Evolutionary conservation across 2,329 filamentous ascomycete genomes (phyloP).

Genomic region (Alternaria conjuncta): DNA sequence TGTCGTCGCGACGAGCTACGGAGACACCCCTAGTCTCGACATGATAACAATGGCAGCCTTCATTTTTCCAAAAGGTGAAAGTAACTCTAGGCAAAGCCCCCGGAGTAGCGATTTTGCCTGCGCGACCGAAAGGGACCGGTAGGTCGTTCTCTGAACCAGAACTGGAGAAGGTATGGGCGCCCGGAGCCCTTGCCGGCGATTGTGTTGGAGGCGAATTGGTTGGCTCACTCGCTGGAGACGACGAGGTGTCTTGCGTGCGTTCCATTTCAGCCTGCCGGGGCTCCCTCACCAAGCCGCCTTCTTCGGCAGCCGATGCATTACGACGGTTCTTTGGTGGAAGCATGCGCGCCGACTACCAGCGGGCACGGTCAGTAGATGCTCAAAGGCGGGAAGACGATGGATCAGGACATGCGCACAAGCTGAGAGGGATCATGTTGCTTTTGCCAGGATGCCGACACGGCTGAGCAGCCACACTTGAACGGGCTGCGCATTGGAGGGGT

Average conservation of each 20-base stretch:
- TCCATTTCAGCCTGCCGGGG: background rate
- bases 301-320: background rate
- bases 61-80: background rate
- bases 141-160: background rate
- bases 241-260: background rate
- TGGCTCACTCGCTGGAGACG: background rate
- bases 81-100: rapidly evolving
- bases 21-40: background rate
- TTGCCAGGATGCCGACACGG: background rate
- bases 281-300: background rate
- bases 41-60: background rate
- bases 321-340: background rate
- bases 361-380: background rate
- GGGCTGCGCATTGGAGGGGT: background rate
- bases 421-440: background rate
- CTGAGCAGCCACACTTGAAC: background rate
- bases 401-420: background rate
- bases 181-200: rapidly evolving
- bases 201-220: rapidly evolving
- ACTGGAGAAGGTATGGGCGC: background rate
- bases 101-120: background rate
- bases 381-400: background rate
- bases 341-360: background rate
- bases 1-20: background rate
- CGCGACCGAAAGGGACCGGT: background rate